Percentiles rank a stretch among this genome's conserved stretches.
Conservation (phyloP, 2,329 filamentous ascomycete species). For the Alternaria arborescens region DNA sequence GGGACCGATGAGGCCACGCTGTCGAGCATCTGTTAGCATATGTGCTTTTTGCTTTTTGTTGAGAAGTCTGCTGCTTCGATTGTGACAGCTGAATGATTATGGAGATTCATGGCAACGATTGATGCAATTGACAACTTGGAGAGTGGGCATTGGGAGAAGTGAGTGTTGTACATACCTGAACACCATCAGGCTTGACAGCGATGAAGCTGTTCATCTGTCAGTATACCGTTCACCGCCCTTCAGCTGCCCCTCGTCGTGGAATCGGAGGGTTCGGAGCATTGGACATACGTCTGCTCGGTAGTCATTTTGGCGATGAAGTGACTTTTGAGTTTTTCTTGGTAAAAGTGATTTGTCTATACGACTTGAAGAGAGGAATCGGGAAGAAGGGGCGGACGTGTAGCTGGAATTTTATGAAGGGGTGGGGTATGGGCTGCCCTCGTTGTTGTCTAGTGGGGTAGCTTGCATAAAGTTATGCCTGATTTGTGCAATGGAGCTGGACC, state of each 20-base stretch:
- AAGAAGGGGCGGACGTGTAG: conserved; percentile 26
- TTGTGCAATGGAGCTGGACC: conserved; percentile 15
- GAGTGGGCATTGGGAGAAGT: too few relatives aligned
- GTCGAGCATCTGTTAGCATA: conserved; percentile 26
- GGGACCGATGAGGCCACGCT: conserved; percentile 97
- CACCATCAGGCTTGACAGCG: conserved; percentile 99
- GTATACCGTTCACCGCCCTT: conserved; percentile 35
- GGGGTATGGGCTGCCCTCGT: conserved; percentile 31
- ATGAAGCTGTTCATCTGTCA: conserved; percentile 78
- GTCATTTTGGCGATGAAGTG: conserved; percentile 58
- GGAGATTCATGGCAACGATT: background rate
- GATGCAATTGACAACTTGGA: background rate
- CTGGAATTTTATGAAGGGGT: conserved; percentile 39
- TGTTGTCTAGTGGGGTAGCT: conserved; percentile 20
- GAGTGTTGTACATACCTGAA: conserved; percentile 74
- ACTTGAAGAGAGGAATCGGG: conserved; percentile 44
- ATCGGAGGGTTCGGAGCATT: background rate
- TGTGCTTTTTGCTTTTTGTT: conserved; percentile 11
- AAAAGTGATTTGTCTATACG: conserved; percentile 58
- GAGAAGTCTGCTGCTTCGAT: background rate
- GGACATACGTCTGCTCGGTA: conserved; percentile 85
- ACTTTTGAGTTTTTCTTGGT: conserved; percentile 43
- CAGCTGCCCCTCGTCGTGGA: background rate
- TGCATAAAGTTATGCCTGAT: conserved; percentile 20
- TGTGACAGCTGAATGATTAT: background rate